Base-by-base conservation (phyloP, 129 eudicot genomes). In the Flaveria linearis region DNA sequence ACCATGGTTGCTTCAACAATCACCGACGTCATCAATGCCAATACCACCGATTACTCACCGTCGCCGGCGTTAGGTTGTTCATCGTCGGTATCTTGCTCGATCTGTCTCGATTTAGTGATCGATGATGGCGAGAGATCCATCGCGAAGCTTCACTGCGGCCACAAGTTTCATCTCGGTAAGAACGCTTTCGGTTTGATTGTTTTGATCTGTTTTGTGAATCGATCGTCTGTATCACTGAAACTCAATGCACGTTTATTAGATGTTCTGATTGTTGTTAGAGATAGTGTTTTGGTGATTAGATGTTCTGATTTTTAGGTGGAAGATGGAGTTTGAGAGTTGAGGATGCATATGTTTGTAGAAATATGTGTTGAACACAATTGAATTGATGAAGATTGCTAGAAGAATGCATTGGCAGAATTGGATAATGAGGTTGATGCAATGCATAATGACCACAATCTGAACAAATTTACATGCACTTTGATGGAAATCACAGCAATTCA, bases 141-240 rank as follows among this genome's bases (percentile, higher is more conserved):
- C 28, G 88, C 93, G 14, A 85, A 83, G 86, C 87, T 88, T 53
- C 86, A 85, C 68, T 88, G 93, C 65, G 93, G 90, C 65, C 93
- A 86, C 60, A 83, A 69, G 50, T 88, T 85, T 72, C 90, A 88
- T 81, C 88, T 88, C 78, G 93, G 93, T 88, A 75, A 83, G 68
- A 43, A 69, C 26, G 5, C 49, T 28, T 23, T 73, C 61, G 14
- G 9, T 76, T 60, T 41, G 74, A 62, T 5, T 69, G 16, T 61
- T 63, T 67, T 53, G 71, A 77, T 73, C 33, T 14, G 12, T 17
- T 46, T 76, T 20, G 62, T 73, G 39, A 60, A 69, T 51, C 73
- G 82, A 61, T 75, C 60, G 20, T 73, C 22, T 63, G 60, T 14
- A 56, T 16, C 64, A 57, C 18, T 76, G 56, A 75, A 51, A 17